phyloP scores from a whole-genome alignment of 768 basidiomycete genomes.

The Coprinopsis strossmayeri region DNA sequence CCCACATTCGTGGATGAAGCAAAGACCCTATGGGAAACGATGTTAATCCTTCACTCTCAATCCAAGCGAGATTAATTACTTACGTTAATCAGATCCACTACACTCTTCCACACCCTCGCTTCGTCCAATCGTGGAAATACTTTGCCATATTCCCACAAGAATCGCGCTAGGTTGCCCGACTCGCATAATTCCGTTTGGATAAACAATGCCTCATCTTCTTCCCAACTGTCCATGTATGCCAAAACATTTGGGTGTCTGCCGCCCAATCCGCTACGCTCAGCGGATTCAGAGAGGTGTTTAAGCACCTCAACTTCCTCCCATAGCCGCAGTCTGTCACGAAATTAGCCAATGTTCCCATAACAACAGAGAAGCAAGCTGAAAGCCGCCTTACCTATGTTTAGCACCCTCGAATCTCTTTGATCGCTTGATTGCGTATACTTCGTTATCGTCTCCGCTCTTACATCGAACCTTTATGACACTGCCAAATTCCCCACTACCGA shows the following conservation, averaged over 20 bases:
- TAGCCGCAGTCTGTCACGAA: constrained; percentile 59
- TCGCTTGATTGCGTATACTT: constrained; percentile 85
- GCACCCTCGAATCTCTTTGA: constrained; percentile 89
- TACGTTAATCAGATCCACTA: constrained; percentile 85
- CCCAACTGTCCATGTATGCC: constrained; percentile 92
- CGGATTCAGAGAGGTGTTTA: constrained; percentile 54
- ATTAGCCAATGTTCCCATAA: constrained; percentile 20
- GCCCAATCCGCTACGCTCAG: constrained; percentile 30
- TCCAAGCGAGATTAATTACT: constrained; percentile 32
- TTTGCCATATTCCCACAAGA: constrained; percentile 88
- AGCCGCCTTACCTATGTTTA: constrained; percentile 70
- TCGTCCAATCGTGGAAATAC: constrained; percentile 83
- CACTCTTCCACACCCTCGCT: constrained; percentile 91
- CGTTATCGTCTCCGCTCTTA: constrained; percentile 48
- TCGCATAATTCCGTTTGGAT: constrained; percentile 95
- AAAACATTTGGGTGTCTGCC: constrained; percentile 75
- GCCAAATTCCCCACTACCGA: constrained; percentile 92
- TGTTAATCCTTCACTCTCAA: constrained; percentile 14
- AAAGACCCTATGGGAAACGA: constrained; percentile 53
- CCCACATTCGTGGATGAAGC: constrained; percentile 82
- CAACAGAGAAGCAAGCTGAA: constrained; percentile 17
- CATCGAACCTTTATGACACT: constrained; percentile 79
- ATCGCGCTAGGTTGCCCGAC: constrained; percentile 84
- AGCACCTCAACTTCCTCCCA: constrained; percentile 94
- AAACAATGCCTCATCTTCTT: constrained; percentile 79